phyloP scores from a whole-genome alignment of 2,329 filamentous ascomycete genomes.

The Sclerotinia borealis region DNA sequence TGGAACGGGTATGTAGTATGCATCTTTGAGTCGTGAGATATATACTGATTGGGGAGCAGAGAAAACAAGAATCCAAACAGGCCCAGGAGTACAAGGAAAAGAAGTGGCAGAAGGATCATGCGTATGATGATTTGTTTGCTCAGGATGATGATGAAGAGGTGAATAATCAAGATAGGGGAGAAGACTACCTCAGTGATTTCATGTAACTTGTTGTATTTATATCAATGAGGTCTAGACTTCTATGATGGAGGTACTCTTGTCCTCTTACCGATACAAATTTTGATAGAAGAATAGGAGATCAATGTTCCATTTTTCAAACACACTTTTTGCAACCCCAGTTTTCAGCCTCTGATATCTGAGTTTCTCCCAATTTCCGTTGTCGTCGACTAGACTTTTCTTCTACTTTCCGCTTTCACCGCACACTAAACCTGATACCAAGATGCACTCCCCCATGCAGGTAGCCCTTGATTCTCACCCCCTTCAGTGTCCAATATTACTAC shows the following conservation, averaged over 20 bases:
- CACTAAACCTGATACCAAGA: background rate
- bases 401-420: background rate
- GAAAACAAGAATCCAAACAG: slow-evolving; percentile 67
- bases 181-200: slow-evolving; percentile 84
- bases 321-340: background rate
- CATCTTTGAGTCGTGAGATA: background rate
- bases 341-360: too few relatives aligned
- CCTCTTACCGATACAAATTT: too few relatives aligned
- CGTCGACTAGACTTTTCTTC: background rate
- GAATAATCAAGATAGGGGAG: slow-evolving; percentile 79
- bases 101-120: slow-evolving; percentile 95
- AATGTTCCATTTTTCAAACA: background rate
- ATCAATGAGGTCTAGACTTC: background rate
- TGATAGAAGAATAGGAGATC: background rate
- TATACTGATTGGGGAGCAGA: slow-evolving; percentile 39
- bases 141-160: slow-evolving; percentile 65
- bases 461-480: slow-evolving; percentile 21
- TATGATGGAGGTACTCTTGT: background rate
- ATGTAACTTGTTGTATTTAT: slow-evolving; percentile 52
- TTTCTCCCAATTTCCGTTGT: background rate
- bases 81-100: slow-evolving; percentile 79
- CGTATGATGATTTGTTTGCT: slow-evolving; percentile 86
- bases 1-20: slow-evolving; percentile 49
- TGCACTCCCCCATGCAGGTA: background rate
- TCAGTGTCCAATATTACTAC: slow-evolving; percentile 43